These are phyloP conservation scores for Citrus medica DNA, from an alignment of 345 rosid genomes.

Conservation along the genomic window DNA sequence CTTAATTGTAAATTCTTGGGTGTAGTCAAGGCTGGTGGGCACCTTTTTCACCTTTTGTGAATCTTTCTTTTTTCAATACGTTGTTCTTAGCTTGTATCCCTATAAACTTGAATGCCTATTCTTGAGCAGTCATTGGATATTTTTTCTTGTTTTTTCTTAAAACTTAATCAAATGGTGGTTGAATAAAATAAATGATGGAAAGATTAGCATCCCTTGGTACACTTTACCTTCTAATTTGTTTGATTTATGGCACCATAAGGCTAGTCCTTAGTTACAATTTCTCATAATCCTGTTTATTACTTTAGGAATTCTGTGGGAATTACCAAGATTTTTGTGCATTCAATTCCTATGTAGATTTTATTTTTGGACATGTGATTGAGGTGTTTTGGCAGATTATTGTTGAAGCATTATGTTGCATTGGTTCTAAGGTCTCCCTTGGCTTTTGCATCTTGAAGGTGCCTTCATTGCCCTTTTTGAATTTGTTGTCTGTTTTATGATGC, in stretches of 20 bases:
- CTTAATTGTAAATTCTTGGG: too few species aligned
- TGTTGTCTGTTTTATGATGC: neutral
- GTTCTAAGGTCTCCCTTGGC: constrained; percentile 5
- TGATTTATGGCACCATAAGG: neutral
- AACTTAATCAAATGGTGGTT: neutral
- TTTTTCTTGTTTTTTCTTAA: neutral
- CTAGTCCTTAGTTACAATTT: neutral
- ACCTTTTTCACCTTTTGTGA: too few species aligned
- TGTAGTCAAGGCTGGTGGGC: too few species aligned
- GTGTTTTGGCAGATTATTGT: neutral
- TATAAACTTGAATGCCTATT: too few species aligned
- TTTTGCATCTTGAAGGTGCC: neutral
- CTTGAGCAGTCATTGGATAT: neutral
- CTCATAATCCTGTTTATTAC: neutral
- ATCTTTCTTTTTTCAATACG: too few species aligned
- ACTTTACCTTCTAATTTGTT: neutral
- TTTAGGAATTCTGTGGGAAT: neutral
- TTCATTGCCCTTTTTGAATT: neutral
- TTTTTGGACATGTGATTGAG: neutral
- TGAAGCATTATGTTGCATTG: neutral
- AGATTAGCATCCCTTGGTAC: neutral
- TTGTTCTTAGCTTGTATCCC: too few species aligned
- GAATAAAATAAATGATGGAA: neutral
- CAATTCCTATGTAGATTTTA: neutral
- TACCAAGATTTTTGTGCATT: neutral